A percentile compares a stretch with the other conserved stretches of the same genome.
Conservation (phyloP, 2,329 filamentous ascomycete genomes). For the Aspergillus aculeatus region DNA sequence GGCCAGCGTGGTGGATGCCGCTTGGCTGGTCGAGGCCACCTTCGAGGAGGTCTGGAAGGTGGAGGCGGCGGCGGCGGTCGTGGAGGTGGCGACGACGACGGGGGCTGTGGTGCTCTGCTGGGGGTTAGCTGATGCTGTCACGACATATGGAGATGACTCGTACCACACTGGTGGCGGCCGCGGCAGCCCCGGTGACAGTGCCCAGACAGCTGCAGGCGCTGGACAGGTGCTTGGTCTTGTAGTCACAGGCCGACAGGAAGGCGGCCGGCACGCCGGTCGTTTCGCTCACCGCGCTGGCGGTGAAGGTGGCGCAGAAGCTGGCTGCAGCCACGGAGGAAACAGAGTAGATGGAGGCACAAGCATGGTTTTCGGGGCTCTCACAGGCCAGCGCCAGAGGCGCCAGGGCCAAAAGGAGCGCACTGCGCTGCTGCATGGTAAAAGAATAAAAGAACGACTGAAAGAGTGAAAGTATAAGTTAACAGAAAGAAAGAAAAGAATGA, state of each 20-base stretch:
- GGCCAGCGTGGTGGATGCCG: neutral
- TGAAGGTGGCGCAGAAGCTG: conserved; percentile 27
- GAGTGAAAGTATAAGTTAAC: conserved; percentile 9
- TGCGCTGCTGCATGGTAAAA: conserved; percentile 25
- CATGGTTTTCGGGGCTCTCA: conserved; percentile 20
- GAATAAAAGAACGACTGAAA: conserved; percentile 8
- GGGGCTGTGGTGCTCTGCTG: neutral
- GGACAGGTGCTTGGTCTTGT: conserved; percentile 23
- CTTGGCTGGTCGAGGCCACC: neutral
- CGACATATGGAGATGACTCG: neutral
- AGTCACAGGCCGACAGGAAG: conserved; percentile 22
- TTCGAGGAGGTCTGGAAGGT: conserved; percentile 3
- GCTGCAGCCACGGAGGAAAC: conserved; percentile 22
- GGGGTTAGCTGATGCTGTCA: neutral
- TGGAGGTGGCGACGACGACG: neutral
- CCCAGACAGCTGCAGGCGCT: conserved; percentile 28
- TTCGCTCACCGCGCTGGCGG: conserved; percentile 21
- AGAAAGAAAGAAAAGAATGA: neutral
- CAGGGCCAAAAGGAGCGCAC: conserved; percentile 25
- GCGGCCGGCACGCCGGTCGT: conserved; percentile 21
- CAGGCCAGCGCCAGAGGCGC: conserved; percentile 24
- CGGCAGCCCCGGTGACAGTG: conserved; percentile 9
- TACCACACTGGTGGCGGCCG: neutral
- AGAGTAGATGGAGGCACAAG: conserved; percentile 24
- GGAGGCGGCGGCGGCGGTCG: neutral